Evolutionary conservation across 2,329 filamentous ascomycete genomes (phyloP), one percentile per base, ranked within the genome.

Genomic region (Stenocarpella maydis): DNA sequence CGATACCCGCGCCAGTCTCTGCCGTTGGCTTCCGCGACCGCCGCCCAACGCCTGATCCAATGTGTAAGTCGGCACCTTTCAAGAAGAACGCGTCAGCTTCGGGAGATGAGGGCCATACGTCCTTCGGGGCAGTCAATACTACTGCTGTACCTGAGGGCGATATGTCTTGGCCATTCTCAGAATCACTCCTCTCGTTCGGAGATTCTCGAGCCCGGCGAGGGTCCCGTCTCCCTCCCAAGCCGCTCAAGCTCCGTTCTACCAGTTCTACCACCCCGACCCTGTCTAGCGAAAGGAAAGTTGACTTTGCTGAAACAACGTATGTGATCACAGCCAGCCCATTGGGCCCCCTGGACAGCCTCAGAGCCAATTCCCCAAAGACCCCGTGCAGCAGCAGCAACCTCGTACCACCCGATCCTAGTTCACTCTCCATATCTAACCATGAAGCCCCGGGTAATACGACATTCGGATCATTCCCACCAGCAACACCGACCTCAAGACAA

Each of bases 401-500:
- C 75, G 85, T 90, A 31, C 91, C 92, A 31, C 90, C 91, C 8
- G 95, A 98, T 77, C 91, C 94, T 0, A 97, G 92, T 79, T 89
- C 89, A 47, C 83, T 97, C 21, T 95, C 94, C 1, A 95, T 97
- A 70, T 96, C 93, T 4, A 91, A 88, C 68, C 61, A 69, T 26
- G 67, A 67, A 21, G 64, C 67, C 15, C 31, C 67, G 17, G 66
- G 66, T 14, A 61, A 65, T 28, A 50, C 70, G 24, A 67, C 63
- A 43, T 67, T 71, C 7, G 70, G 67, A 19, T 65, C 63, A 15
- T 85, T 90, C 55, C 88, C 88, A 15, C 95, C 95, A 0, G 94
- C 93, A 1, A 98, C 95, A 0, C 95, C 95, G 5, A 97, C 94
- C 1, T 83, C 86, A 15, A 85, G 85, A 47, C 82, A 87, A 31